phyloP scores from a whole-genome alignment of 306 rosid genomes.

The Cucurbita moschata region DNA sequence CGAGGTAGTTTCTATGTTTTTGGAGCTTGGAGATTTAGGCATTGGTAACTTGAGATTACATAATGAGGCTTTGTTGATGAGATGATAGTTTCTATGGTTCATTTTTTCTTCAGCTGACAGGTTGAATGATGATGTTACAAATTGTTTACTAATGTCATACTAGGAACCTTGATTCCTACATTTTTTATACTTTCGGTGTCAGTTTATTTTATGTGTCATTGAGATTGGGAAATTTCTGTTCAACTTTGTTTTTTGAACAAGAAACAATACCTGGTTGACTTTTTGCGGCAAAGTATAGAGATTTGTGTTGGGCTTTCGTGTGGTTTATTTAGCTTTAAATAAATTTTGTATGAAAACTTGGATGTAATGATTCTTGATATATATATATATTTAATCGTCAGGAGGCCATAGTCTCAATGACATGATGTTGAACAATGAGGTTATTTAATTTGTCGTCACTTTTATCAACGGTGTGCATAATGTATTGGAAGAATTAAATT shows the following conservation, averaged over 20 bases:
- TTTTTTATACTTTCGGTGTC: not conserved
- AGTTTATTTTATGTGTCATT: not conserved
- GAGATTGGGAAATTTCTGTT: not conserved
- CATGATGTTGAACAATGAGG: not conserved
- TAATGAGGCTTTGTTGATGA: too few relatives aligned
- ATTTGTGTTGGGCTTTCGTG: not conserved
- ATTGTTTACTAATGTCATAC: not conserved
- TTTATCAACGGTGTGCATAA: not conserved
- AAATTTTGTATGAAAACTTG: not conserved
- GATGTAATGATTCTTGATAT: not conserved
- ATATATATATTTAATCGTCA: not conserved
- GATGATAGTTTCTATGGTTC: too few relatives aligned
- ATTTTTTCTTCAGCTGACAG: not conserved
- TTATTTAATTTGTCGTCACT: not conserved
- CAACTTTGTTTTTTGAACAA: not conserved
- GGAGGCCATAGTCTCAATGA: not conserved
- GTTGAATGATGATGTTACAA: not conserved
- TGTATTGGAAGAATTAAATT: slow-evolving; percentile 5
- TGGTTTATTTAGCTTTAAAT: not conserved
- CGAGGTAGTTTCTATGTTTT: too few relatives aligned
- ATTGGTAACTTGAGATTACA: too few relatives aligned
- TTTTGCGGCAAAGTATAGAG: not conserved
- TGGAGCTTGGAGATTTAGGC: too few relatives aligned
- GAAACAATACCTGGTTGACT: not conserved
- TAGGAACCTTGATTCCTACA: not conserved